Percentiles rank a stretch among this genome's conserved stretches.
These are phyloP conservation scores for Luzula sylvatica DNA, from an alignment of 176 grass and related monocot genomes.

Conservation along the genomic window DNA sequence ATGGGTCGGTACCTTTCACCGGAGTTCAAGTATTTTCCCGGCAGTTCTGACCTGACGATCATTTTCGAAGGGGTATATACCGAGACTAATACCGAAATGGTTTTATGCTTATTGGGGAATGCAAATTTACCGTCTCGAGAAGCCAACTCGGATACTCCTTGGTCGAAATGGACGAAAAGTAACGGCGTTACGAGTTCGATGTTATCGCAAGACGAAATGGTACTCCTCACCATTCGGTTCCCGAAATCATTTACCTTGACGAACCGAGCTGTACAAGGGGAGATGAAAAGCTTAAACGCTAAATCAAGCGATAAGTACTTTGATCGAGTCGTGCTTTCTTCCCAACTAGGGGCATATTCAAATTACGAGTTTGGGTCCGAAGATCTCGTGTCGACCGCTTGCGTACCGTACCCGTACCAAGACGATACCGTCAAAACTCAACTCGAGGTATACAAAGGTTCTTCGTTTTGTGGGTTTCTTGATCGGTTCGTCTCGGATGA, in stretches of 20 bases:
- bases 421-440: slow-evolving; percentile 36
- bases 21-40: slow-evolving; percentile 53
- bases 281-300: slow-evolving; percentile 48
- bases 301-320: slow-evolving; percentile 38
- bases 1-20: slow-evolving; percentile 41
- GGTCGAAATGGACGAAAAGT: slow-evolving; percentile 38
- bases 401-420: slow-evolving; percentile 33
- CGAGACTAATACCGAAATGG: slow-evolving; percentile 37
- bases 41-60: slow-evolving; percentile 56
- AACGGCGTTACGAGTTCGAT: slow-evolving; percentile 12
- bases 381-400: slow-evolving; percentile 41
- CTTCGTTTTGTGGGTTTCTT: slow-evolving; percentile 65
- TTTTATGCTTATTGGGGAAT: slow-evolving; percentile 69
- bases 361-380: slow-evolving; percentile 69
- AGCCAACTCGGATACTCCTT: slow-evolving; percentile 33
- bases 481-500: slow-evolving; percentile 50
- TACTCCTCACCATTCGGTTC: slow-evolving; percentile 48
- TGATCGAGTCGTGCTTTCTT: slow-evolving; percentile 36
- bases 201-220: slow-evolving; percentile 29
- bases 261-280: slow-evolving; percentile 44
- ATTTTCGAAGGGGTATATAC: slow-evolving; percentile 75
- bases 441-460: slow-evolving; percentile 42
- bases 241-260: slow-evolving; percentile 46
- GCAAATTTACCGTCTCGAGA: slow-evolving; percentile 59
- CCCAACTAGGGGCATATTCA: slow-evolving; percentile 67